Conservation (phyloP, 257 asterid species). For the Fraxinus americana region DNA sequence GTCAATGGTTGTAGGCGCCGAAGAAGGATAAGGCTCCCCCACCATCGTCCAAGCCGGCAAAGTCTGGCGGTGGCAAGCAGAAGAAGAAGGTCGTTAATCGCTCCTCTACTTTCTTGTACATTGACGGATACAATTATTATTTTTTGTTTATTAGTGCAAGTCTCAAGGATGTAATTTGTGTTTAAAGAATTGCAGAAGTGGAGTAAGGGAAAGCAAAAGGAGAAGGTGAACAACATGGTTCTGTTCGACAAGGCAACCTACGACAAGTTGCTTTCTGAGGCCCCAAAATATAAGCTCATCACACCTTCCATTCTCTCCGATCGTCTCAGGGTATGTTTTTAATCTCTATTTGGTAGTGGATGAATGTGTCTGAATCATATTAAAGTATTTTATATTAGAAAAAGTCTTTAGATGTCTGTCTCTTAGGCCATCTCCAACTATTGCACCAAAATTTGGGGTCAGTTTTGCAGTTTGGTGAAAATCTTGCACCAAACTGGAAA, state of each 20-base stretch:
- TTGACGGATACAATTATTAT: background rate
- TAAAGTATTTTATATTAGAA: background rate
- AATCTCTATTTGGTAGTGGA: too few species aligned
- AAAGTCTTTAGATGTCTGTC: background rate
- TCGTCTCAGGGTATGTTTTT: slow-evolving; percentile 77
- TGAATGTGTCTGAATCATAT: background rate
- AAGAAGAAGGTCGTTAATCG: background rate
- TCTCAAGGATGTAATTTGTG: background rate
- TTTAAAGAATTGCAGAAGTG: slow-evolving; percentile 31
- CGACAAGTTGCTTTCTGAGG: slow-evolving; percentile 82
- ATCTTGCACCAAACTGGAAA: too few species aligned
- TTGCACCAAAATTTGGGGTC: too few species aligned
- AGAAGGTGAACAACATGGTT: slow-evolving; percentile 98
- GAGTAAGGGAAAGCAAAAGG: slow-evolving; percentile 99
- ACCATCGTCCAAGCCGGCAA: slow-evolving; percentile 11
- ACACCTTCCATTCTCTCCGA: slow-evolving; percentile 92
- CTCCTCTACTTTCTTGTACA: background rate
- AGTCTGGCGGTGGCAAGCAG: slow-evolving; percentile 9
- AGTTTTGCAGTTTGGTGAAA: too few species aligned
- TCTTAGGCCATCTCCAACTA: too few species aligned
- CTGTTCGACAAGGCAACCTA: slow-evolving; percentile 80
- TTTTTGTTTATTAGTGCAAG: background rate
- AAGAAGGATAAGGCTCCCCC: slow-evolving; percentile 14
- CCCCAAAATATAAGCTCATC: slow-evolving; percentile 90
- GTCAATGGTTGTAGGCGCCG: background rate